phyloP scores from a whole-genome alignment of 768 basidiomycete genomes.

The Trametes meyenii region DNA sequence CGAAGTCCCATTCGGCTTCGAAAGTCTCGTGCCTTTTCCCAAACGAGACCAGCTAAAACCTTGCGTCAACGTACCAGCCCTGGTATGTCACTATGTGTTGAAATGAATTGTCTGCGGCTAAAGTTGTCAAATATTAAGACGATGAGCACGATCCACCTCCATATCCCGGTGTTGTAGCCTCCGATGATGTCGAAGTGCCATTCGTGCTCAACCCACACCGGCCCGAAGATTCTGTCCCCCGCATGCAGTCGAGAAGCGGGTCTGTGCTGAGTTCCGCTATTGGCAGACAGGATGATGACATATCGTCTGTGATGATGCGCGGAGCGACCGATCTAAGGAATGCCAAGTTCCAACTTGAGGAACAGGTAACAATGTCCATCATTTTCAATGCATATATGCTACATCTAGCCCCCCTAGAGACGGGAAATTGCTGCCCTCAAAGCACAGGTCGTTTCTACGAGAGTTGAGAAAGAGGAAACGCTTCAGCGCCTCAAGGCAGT shows the following conservation, averaged over 20 bases:
- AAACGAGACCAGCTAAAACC: slow-evolving; percentile 19
- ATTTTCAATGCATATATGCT: slow-evolving; percentile 15
- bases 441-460: slow-evolving; percentile 23
- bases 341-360: slow-evolving; percentile 31
- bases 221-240: background rate
- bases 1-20: background rate
- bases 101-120: background rate
- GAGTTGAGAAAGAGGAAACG: slow-evolving; percentile 31
- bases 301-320: slow-evolving; percentile 36
- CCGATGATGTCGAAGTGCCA: background rate
- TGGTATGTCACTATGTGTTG: slow-evolving; percentile 2
- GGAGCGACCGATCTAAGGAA: slow-evolving; percentile 31
- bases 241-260: slow-evolving; percentile 26
- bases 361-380: slow-evolving; percentile 22
- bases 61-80: slow-evolving; percentile 23
- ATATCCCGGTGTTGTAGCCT: background rate
- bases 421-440: slow-evolving; percentile 30
- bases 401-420: slow-evolving; percentile 15
- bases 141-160: background rate
- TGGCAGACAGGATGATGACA: slow-evolving; percentile 30
- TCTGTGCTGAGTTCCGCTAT: slow-evolving; percentile 26
- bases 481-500: slow-evolving; percentile 27
- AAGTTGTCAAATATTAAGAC: background rate
- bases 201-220: background rate
- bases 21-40: slow-evolving; percentile 8